Percentiles rank a stretch among this genome's conserved stretches.
phyloP scores from a whole-genome alignment of 139 green algal genomes.

The Chlamydomonas incerta region DNA sequence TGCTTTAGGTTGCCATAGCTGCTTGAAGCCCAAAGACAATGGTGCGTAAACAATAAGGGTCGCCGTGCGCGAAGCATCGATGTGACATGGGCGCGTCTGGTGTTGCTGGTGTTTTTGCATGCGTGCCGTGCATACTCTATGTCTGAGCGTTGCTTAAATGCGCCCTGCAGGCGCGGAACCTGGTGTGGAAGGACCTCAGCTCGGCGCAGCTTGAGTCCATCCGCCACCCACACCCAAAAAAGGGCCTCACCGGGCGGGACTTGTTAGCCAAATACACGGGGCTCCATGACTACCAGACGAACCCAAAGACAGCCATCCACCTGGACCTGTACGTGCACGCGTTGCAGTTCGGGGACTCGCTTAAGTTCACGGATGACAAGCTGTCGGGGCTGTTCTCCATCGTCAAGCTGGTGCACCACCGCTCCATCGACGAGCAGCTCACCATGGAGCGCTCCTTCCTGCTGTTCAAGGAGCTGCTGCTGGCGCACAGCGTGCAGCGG shows the following conservation, averaged over 20 bases:
- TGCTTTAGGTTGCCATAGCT: no score
- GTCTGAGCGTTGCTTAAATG: background rate
- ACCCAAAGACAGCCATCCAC: constrained; percentile 45
- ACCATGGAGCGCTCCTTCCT: constrained; percentile 68
- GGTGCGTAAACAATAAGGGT: no score
- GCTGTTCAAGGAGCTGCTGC: constrained; percentile 53
- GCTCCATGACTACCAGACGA: constrained; percentile 8
- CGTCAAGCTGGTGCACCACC: constrained; percentile 64
- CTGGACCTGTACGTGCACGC: constrained; percentile 56
- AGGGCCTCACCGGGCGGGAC: constrained; percentile 40
- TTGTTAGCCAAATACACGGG: constrained; percentile 51
- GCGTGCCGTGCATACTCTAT: no score
- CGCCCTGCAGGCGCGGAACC: constrained; percentile 34
- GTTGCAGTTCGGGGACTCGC: constrained; percentile 51
- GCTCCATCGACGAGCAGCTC: constrained; percentile 41
- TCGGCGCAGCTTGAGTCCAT: constrained; percentile 49
- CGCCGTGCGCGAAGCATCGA: no score
- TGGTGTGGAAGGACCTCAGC: constrained; percentile 57
- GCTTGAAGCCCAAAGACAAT: no score
- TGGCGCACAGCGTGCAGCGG: constrained; percentile 72
- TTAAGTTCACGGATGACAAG: constrained; percentile 63
- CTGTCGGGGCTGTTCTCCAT: constrained; percentile 72
- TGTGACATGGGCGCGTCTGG: no score
- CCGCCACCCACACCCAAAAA: constrained; percentile 50
- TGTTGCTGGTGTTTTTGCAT: no score